Evolutionary conservation across 352 stramenopile genomes (phyloP), one percentile per base, ranked within the genome.

Genomic region (Pilasporangium apinafurcum): DNA sequence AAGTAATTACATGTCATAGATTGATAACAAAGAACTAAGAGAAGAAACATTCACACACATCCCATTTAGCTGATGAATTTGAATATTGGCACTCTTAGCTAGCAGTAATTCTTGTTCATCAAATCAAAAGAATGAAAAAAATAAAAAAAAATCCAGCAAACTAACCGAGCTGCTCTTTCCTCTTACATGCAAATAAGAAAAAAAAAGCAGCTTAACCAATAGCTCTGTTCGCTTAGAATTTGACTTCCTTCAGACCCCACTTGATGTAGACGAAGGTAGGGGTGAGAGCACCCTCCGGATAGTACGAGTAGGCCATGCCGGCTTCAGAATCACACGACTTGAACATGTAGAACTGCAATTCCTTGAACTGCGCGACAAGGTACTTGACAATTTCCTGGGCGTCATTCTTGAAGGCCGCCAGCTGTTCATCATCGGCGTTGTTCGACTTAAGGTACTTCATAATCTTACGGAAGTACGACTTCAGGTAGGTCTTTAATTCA

Each of bases 281-380:
- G 34, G 69, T 60, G 22, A 72, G 13, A 21, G 64, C 69, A 36
- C 69, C 69, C 20, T 83, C 69, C 27, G 68, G 68, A 59, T 83
- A 83, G 57, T 77, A 83, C 47, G 69, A 64, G 65, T 75, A 83
- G 37, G 69, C 63, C 7, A 83, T 64, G 42, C 69, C 69, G 39
- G 69, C 69, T 54, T 83, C 69, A 28, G 66, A 75, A 63, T 83
- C 66, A 53, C 62, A 77, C 31, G 63, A 62, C 56, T 74, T 72
- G 59, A 75, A 83, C 66, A 83, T 79, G 69, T 68, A 83, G 55
- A 62, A 83, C 62, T 83, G 69, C 42, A 83, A 66, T 44, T 83
- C 69, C 43, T 74, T 76, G 59, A 75, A 83, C 62, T 70, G 63
- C 35, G 57, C 63, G 20, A 79, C 63, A 36, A 83, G 65, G 49